Conservation (phyloP, 805 yeast species). For the Wickerhamiella galacta region DNA sequence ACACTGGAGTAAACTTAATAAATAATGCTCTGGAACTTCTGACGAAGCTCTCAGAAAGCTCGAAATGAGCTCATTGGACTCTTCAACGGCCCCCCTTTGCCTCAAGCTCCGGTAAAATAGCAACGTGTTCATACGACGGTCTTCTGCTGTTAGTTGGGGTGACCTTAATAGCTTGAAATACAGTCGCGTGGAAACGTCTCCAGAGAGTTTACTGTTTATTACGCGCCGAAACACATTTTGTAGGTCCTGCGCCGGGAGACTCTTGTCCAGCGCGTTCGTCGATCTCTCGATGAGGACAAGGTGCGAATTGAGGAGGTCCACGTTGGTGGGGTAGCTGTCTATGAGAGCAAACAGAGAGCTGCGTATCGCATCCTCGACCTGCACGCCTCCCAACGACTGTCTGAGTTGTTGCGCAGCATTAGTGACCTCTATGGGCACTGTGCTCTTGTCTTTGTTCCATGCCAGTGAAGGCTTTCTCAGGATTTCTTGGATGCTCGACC, state of each 20-base stretch:
- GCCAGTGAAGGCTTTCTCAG: not conserved
- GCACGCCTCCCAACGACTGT: not conserved
- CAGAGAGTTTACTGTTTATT: conserved; percentile 3
- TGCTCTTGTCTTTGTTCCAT: not conserved
- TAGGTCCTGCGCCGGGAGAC: conserved; percentile 4
- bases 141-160: conserved; percentile 3
- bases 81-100: conserved; percentile 7
- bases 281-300: conserved; percentile 11
- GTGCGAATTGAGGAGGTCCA: too few species aligned
- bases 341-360: not conserved
- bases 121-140: conserved; percentile 13
- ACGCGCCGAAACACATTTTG: conserved; percentile 11
- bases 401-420: conserved; percentile 10
- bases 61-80: conserved; percentile 12
- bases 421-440: conserved; percentile 5
- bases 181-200: conserved; percentile 11
- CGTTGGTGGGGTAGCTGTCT: not conserved
- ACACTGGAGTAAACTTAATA: too few species aligned
- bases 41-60: conserved; percentile 6
- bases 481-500: too few species aligned
- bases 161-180: conserved; percentile 13
- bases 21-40: too few species aligned
- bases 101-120: conserved; percentile 13
- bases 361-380: not conserved
- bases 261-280: conserved; percentile 2